phyloP scores from a whole-genome alignment of 106 monocot species.

The Vanilla planifolia region DNA sequence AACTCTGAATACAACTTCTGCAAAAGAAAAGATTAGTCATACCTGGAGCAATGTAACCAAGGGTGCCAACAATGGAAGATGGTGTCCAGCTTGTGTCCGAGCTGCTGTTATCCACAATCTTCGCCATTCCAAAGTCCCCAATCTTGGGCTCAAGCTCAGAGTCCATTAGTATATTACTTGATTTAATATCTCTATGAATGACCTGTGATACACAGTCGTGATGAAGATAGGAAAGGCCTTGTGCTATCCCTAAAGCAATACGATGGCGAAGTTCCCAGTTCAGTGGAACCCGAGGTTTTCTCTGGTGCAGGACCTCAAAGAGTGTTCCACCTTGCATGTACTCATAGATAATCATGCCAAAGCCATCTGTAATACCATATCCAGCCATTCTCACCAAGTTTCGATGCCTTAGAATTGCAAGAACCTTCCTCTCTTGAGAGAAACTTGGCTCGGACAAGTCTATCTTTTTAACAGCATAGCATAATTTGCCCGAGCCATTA shows the following conservation, averaged over 20 bases:
- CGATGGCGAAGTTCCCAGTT: constrained; percentile 43
- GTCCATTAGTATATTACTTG: constrained; percentile 75
- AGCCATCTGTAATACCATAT: constrained; percentile 50
- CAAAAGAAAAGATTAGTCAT: neutral
- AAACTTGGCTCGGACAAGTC: constrained; percentile 36
- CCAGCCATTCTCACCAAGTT: constrained; percentile 64
- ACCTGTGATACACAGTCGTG: constrained; percentile 76
- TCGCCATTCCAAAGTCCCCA: constrained; percentile 74
- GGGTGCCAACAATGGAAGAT: constrained; percentile 69
- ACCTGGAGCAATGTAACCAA: constrained; percentile 90
- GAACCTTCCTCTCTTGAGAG: constrained; percentile 38
- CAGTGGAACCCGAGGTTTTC: constrained; percentile 32
- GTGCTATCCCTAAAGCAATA: constrained; percentile 64
- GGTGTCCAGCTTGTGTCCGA: constrained; percentile 21
- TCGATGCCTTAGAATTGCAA: constrained; percentile 51
- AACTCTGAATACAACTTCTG: too few species aligned
- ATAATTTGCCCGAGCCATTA: constrained; percentile 32
- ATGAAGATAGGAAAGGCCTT: constrained; percentile 72
- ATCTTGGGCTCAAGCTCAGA: constrained; percentile 59
- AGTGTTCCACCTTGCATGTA: constrained; percentile 63
- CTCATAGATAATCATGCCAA: constrained; percentile 58
- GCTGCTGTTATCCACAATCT: constrained; percentile 12
- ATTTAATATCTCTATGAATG: constrained; percentile 81
- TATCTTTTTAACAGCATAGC: constrained; percentile 70
- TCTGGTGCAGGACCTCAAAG: constrained; percentile 50